Conservation (phyloP, 163 green algal genomes). For the Scenedesmus sp. region DNA sequence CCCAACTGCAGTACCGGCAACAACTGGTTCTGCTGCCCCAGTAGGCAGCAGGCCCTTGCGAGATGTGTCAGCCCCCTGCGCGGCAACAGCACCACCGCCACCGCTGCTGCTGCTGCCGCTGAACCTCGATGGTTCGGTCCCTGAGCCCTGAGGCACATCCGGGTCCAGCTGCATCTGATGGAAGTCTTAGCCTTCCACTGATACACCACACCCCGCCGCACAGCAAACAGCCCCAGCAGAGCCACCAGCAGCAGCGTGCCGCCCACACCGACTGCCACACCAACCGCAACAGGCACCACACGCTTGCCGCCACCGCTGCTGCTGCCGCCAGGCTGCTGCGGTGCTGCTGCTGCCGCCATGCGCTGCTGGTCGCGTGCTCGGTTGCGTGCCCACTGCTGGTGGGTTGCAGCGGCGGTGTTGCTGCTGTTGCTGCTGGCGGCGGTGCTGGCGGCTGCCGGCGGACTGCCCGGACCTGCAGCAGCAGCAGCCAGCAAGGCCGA, state of each 20-base stretch:
- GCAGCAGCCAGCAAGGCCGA: background rate
- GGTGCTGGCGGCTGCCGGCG: background rate
- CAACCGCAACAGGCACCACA: constrained; percentile 16
- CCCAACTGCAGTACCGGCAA: background rate
- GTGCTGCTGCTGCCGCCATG: background rate
- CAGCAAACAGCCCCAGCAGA: constrained; percentile 13
- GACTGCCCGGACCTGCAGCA: background rate
- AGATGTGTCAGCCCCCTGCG: background rate
- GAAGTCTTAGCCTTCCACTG: constrained; percentile 10
- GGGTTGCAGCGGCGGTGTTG: background rate
- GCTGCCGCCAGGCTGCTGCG: background rate
- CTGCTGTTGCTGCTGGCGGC: background rate
- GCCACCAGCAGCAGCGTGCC: constrained; percentile 21
- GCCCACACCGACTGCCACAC: constrained; percentile 21
- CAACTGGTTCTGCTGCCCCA: background rate
- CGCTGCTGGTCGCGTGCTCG: background rate
- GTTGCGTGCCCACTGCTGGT: background rate
- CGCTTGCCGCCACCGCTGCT: constrained; percentile 8
- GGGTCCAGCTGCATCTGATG: constrained; percentile 42
- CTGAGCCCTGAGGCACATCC: background rate
- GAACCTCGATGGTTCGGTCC: too few relatives aligned
- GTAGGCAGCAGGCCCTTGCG: background rate
- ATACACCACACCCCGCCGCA: constrained; percentile 27
- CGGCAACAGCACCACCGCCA: background rate
- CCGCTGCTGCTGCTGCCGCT: background rate